phyloP scores from a whole-genome alignment of 2,329 filamentous ascomycete species.

The Coniochaeta hoffmannii region DNA sequence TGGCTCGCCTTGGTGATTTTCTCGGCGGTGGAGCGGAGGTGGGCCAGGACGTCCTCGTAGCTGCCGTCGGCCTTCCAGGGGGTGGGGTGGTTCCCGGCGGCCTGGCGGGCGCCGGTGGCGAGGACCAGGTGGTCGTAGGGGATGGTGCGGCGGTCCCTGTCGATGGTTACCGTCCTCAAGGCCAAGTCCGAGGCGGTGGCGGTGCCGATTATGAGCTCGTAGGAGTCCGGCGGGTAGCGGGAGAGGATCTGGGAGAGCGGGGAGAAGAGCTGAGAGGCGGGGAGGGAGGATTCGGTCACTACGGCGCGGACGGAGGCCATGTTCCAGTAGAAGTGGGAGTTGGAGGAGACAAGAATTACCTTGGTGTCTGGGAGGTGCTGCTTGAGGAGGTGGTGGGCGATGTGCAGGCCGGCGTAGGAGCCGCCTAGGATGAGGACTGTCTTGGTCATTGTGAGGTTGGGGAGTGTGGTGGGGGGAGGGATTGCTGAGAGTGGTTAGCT shows the following conservation, averaged over 20 bases:
- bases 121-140: conserved; percentile 51
- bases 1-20: conserved; percentile 37
- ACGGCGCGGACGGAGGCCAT: conserved; percentile 44
- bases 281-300: conserved; percentile 41
- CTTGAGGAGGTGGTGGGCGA: conserved; percentile 48
- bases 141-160: conserved; percentile 22
- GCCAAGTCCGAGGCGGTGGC: conserved; percentile 35
- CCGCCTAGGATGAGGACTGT: conserved; percentile 49
- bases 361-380: conserved; percentile 43
- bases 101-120: conserved; percentile 43
- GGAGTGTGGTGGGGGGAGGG: neutral
- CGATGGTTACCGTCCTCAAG: conserved; percentile 36
- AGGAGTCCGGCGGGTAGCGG: conserved; percentile 39
- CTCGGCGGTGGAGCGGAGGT: conserved; percentile 32
- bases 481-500: neutral
- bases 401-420: conserved; percentile 43
- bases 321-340: conserved; percentile 53
- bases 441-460: conserved; percentile 32
- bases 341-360: conserved; percentile 50
- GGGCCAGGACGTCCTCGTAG: conserved; percentile 33
- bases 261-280: conserved; percentile 41
- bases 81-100: conserved; percentile 16
- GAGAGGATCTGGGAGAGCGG: conserved; percentile 41
- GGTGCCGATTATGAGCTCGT: conserved; percentile 44
- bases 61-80: conserved; percentile 46